These are phyloP conservation scores for Hypoxylon intermedium DNA, from an alignment of 495 filamentous ascomycete genomes.

Conservation along the genomic window DNA sequence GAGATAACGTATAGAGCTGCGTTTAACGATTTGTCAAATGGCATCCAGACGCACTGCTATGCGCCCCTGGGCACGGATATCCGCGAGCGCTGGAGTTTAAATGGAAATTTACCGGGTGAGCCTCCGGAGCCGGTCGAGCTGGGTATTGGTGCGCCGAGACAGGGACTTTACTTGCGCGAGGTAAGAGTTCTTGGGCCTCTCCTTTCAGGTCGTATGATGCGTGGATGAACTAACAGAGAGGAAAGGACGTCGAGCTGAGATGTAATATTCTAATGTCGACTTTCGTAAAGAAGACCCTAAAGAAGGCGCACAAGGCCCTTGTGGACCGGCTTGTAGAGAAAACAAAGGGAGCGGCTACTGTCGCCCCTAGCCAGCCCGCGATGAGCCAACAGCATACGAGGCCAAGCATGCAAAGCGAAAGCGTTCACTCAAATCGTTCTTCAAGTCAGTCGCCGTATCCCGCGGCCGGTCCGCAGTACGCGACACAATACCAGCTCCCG, in stretches of 20 bases:
- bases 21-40: conserved; percentile 72
- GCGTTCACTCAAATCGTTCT: conserved; percentile 8
- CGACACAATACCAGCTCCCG: conserved; percentile 4
- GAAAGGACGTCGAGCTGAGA: conserved; percentile 71
- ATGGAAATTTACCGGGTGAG: conserved; percentile 70
- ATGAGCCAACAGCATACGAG: conserved; percentile 11
- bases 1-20: conserved; percentile 76
- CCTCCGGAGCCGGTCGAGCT: conserved; percentile 63
- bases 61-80: conserved; percentile 72
- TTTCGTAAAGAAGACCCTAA: conserved; percentile 79
- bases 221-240: background rate
- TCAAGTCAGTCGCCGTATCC: conserved; percentile 1
- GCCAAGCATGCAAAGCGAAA: conserved; percentile 16
- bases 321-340: conserved; percentile 71
- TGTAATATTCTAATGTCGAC: conserved; percentile 75
- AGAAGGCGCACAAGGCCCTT: conserved; percentile 70
- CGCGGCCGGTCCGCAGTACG: background rate
- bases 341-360: conserved; percentile 46
- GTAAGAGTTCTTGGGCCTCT: conserved; percentile 26
- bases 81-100: conserved; percentile 69
- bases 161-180: conserved; percentile 76
- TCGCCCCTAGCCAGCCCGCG: background rate
- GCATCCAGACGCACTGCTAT: conserved; percentile 77
- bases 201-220: too few relatives aligned
- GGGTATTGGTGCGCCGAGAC: conserved; percentile 64